A percentile compares a stretch with the other conserved stretches of the same genome.
These are phyloP conservation scores for Bretschneidera sinensis DNA, from an alignment of 345 rosid species.

Conservation along the genomic window DNA sequence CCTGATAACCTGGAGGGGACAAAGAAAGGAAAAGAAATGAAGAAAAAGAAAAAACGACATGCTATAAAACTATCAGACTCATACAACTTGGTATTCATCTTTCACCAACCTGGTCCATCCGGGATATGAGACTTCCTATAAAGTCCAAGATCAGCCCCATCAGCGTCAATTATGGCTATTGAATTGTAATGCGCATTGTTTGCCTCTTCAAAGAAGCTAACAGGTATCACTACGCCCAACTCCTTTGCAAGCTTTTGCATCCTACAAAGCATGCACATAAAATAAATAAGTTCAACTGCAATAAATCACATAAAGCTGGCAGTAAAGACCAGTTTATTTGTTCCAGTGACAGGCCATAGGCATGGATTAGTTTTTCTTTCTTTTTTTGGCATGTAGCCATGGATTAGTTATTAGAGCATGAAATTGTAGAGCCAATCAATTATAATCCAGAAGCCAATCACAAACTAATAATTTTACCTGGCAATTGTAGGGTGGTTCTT, in stretches of 20 bases:
- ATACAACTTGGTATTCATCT: conserved; percentile 12
- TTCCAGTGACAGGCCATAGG: neutral
- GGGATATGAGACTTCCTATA: conserved; percentile 97
- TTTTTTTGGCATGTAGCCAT: too few species aligned
- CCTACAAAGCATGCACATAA: conserved; percentile 30
- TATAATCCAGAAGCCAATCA: neutral
- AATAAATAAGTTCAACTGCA: conserved; percentile 4
- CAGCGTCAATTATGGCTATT: conserved; percentile 80
- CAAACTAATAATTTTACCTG: conserved; percentile 34
- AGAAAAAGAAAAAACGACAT: neutral
- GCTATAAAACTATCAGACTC: neutral
- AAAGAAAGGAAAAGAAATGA: conserved; percentile 10
- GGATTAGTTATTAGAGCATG: neutral
- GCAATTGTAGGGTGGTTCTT: conserved; percentile 74
- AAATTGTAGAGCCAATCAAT: conserved; percentile 4
- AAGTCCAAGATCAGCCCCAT: conserved; percentile 88
- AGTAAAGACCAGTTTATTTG: conserved; percentile 1
- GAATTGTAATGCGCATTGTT: conserved; percentile 93
- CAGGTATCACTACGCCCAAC: conserved; percentile 80
- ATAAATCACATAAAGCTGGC: conserved; percentile 7
- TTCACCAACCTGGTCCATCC: conserved; percentile 79
- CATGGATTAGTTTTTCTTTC: neutral
- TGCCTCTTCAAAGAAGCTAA: conserved; percentile 96
- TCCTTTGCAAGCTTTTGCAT: conserved; percentile 89
- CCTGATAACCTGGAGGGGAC: conserved; percentile 68